Evolutionary conservation across 1,284 basidiomycete species (phyloP), one percentile per base, ranked within the genome.

Genomic region (Pascua sp.): DNA sequence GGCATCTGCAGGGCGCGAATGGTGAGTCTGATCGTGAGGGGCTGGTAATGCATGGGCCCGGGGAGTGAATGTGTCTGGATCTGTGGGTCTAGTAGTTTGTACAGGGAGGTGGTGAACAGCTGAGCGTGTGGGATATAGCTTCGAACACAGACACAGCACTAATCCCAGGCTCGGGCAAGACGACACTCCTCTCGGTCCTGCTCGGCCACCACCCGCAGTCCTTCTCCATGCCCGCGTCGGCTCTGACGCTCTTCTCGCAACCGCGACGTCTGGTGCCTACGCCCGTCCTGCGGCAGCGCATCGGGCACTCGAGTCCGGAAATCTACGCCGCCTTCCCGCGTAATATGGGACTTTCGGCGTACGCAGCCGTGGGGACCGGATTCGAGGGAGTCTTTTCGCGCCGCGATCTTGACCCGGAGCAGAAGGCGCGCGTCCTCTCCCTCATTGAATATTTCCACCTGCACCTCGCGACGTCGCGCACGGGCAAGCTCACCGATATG

Each of bases 181-280:
- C 94, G 0, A 98, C 95, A 0, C 84, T 98, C 1, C 81, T 97
- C n/a, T 87, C 94, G 5, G 77, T 98, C 39, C 79, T 98, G 42
- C 90, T 92, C 0, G 95, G 95, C 24, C 91, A 95, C 68, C 95
- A 98, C 74, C 94, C 95, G 0, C 90, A 91, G 62, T 95, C 93
- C 0, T 98, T 88, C 78, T 87, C 86, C 1, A 78, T 86, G 51
- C 75, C 77, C 0, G 49, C 75, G 0, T 32, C 63, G 0, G 75
- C 80, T 15, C 82, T 98, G 9, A 79, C 81, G 4, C 83, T 93
- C 46, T 90, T 94, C 62, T 84, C 83, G 43, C 80, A 82, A 43
- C 86, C 86, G 0, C 85, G 89, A n/a, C 81, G 81, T 9, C 72
- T 73, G 2, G 83, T 85, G 50, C 80, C 89, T 15, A 85, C 91